Conservation (phyloP, 768 basidiomycete genomes). For the Auriscalpium vulgare region DNA sequence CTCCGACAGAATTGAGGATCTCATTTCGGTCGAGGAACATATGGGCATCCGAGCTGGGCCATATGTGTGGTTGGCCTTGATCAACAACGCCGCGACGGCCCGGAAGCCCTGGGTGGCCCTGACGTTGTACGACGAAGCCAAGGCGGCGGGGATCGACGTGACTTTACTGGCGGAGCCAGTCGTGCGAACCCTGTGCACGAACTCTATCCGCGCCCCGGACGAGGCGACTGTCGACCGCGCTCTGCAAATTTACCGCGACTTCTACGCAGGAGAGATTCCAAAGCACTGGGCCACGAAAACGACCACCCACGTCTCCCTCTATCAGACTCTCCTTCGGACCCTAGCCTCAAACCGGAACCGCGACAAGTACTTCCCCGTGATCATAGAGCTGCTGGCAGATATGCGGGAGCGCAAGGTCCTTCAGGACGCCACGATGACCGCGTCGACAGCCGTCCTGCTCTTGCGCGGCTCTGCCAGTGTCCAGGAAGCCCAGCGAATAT, state of each 20-base stretch:
- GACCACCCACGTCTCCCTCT: constrained; percentile 32
- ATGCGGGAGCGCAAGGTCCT: constrained; percentile 49
- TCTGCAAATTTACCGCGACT: constrained; percentile 43
- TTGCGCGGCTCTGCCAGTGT: constrained; percentile 55
- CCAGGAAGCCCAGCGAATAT: constrained; percentile 56
- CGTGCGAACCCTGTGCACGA: constrained; percentile 40
- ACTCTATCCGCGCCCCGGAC: constrained; percentile 25
- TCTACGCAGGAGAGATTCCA: constrained; percentile 13
- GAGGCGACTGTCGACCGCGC: constrained; percentile 45
- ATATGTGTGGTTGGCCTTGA: constrained; percentile 46
- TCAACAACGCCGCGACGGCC: constrained; percentile 39
- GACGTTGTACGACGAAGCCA: constrained; percentile 41
- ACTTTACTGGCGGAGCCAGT: constrained; percentile 47
- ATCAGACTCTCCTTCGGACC: constrained; percentile 32
- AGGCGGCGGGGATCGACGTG: constrained; percentile 34
- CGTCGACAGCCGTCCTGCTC: constrained; percentile 51
- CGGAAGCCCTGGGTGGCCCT: constrained; percentile 35
- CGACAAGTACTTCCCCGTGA: constrained; percentile 40
- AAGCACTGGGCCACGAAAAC: constrained; percentile 14
- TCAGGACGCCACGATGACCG: constrained; percentile 34
- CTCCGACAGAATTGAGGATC: not conserved
- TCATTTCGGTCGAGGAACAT: constrained; percentile 28
- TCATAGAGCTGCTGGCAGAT: constrained; percentile 50
- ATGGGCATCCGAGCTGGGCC: constrained; percentile 34
- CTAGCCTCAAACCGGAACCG: constrained; percentile 33